Evolutionary conservation across 1,284 basidiomycete species (phyloP).

Genomic region (Abortiporus biennis): DNA sequence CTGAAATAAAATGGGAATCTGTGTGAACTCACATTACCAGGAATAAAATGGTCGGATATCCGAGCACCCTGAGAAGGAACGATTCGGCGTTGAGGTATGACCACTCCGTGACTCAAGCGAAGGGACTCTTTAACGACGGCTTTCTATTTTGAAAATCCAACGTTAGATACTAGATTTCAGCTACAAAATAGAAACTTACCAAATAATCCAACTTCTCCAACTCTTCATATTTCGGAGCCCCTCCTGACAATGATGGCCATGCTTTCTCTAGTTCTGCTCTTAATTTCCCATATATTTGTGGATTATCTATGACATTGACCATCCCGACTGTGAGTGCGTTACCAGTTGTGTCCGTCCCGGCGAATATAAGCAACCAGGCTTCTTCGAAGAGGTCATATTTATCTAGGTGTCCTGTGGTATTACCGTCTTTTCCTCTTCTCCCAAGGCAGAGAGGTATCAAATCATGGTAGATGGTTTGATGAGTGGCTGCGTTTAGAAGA

Average conservation of each 20-base stretch:
- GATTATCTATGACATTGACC: constrained; percentile 15
- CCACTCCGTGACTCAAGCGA: constrained; percentile 14
- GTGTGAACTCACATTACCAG: too few species aligned
- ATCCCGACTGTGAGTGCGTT: constrained; percentile 22
- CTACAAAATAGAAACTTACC: constrained; percentile 10
- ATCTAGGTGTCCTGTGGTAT: background rate
- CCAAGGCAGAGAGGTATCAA: constrained; percentile 11
- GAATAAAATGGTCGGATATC: constrained; percentile 14
- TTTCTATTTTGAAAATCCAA: constrained; percentile 19
- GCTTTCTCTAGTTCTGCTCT: constrained; percentile 19
- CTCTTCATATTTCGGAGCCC: constrained; percentile 13
- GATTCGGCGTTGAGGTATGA: constrained; percentile 13
- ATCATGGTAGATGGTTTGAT: constrained; percentile 24
- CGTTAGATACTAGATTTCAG: background rate
- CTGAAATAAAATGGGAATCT: constrained; percentile 15
- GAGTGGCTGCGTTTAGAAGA: constrained; percentile 16
- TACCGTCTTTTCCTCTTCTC: constrained; percentile 9
- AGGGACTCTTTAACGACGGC: constrained; percentile 34
- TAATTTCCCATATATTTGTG: constrained; percentile 10
- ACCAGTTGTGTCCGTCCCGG: constrained; percentile 27
- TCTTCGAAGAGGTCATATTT: constrained; percentile 19
- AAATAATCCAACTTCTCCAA: constrained; percentile 28
- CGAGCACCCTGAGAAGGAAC: constrained; percentile 14
- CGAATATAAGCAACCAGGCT: constrained; percentile 21
- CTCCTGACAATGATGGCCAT: constrained; percentile 22